phyloP scores from a whole-genome alignment of 331 rosid species.

The Acacia concinna region DNA sequence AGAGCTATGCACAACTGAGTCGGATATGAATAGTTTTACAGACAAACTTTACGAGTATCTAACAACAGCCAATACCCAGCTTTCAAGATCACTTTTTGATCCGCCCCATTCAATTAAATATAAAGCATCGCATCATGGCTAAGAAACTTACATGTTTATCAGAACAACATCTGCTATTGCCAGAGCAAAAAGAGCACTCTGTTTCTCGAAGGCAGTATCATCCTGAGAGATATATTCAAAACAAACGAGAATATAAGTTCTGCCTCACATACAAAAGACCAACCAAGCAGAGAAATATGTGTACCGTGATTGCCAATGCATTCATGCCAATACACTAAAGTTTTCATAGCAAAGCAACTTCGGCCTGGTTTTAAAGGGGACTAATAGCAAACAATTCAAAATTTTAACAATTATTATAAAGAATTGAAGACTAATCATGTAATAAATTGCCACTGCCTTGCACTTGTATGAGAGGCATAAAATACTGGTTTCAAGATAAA shows the following conservation, averaged over 20 bases:
- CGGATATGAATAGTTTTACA: constrained; percentile 20
- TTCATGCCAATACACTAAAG: not conserved
- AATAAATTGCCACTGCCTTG: not conserved
- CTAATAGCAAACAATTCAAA: constrained; percentile 3
- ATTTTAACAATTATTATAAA: not conserved
- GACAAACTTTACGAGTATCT: constrained; percentile 15
- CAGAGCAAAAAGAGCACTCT: constrained; percentile 58
- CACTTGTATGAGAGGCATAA: not conserved
- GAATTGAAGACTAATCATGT: not conserved
- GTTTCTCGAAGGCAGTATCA: constrained; percentile 59
- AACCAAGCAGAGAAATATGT: constrained; percentile 17
- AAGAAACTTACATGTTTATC: constrained; percentile 54
- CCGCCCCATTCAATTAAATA: constrained; percentile 27
- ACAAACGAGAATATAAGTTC: constrained; percentile 16
- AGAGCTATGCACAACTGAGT: not conserved
- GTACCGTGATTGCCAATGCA: constrained; percentile 3
- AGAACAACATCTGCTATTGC: constrained; percentile 55
- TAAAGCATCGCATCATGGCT: constrained; percentile 10
- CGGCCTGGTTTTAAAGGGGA: not conserved
- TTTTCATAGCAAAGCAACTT: not conserved
- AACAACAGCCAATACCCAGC: constrained; percentile 10
- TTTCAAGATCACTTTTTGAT: not conserved
- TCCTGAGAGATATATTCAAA: constrained; percentile 41
- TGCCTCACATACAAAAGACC: not conserved
- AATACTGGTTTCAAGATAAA: not conserved